Percentiles rank a stretch among this genome's conserved stretches.
phyloP scores from a whole-genome alignment of 75 land plant genomes.

The Pinus albicaulis region DNA sequence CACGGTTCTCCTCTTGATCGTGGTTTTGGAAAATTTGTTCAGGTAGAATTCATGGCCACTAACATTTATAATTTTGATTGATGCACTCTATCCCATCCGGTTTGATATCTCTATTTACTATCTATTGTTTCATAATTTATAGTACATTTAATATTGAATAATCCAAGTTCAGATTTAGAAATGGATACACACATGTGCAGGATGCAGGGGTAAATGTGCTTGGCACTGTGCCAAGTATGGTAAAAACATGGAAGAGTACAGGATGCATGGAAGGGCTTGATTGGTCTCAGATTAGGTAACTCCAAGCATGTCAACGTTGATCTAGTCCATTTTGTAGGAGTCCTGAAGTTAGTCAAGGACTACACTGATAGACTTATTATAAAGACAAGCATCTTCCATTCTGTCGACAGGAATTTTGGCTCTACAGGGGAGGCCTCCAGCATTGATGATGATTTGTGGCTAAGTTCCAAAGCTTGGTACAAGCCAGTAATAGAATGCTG shows the following conservation, averaged over 20 bases:
- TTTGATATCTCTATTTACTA: neutral
- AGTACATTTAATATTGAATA: neutral
- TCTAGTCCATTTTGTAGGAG: neutral
- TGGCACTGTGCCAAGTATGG: conserved; percentile 96
- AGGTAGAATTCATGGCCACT: conserved; percentile 34
- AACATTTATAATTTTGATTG: neutral
- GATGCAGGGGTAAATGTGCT: conserved; percentile 82
- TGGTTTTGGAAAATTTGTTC: conserved; percentile 91
- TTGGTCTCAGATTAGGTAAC: conserved; percentile 76
- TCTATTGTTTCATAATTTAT: neutral
- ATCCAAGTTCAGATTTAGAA: neutral
- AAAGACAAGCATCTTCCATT: conserved; percentile 1
- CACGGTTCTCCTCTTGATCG: conserved; percentile 90
- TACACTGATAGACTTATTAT: neutral
- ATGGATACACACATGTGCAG: conserved; percentile 23
- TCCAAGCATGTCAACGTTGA: conserved; percentile 1
- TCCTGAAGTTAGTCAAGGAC: neutral
- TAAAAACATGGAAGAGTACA: conserved; percentile 81
- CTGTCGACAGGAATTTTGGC: conserved; percentile 51
- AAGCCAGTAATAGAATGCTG: conserved; percentile 86
- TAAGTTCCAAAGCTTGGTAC: conserved; percentile 73
- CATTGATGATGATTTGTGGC: conserved; percentile 93
- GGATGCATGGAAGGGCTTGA: conserved; percentile 80
- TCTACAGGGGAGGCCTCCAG: conserved; percentile 91
- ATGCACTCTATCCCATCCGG: neutral